Evolutionary conservation across 148 eudicot genomes (phyloP).

Genomic region (Camellia sinensis): DNA sequence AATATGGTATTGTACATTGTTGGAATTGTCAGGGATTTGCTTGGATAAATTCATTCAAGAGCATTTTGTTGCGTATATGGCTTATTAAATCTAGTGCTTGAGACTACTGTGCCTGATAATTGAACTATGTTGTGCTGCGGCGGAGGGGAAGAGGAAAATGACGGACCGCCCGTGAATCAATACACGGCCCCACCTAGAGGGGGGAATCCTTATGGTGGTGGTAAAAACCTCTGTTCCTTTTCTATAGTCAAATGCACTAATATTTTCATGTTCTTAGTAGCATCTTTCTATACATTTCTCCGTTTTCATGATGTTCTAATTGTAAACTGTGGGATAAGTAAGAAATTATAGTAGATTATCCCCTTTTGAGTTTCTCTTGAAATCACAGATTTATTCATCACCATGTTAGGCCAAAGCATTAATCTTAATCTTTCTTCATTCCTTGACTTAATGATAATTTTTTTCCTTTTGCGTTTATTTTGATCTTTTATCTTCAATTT

Average conservation of each 20-base stretch:
- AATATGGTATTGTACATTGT: not conserved
- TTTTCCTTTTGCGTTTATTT: too few relatives aligned
- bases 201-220: slow-evolving; percentile 38
- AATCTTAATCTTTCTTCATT: not conserved
- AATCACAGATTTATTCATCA: not conserved
- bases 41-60: slow-evolving; percentile 6
- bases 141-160: slow-evolving; percentile 57
- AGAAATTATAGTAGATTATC: not conserved
- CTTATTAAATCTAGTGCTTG: slow-evolving; percentile 4
- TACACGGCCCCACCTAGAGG: slow-evolving; percentile 59
- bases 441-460: not conserved
- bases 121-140: slow-evolving; percentile 70
- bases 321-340: not conserved
- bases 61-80: not conserved
- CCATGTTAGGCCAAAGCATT: not conserved
- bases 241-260: not conserved
- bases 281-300: not conserved
- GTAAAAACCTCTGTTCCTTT: slow-evolving; percentile 18
- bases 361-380: not conserved
- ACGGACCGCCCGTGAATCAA: slow-evolving; percentile 50
- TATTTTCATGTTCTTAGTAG: not conserved
- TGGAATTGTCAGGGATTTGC: slow-evolving; percentile 10
- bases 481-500: too few relatives aligned
- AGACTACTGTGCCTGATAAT: slow-evolving; percentile 29
- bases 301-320: not conserved